Conservation (phyloP, 1,284 basidiomycete genomes). For the Sporisorium reilianum region DNA sequence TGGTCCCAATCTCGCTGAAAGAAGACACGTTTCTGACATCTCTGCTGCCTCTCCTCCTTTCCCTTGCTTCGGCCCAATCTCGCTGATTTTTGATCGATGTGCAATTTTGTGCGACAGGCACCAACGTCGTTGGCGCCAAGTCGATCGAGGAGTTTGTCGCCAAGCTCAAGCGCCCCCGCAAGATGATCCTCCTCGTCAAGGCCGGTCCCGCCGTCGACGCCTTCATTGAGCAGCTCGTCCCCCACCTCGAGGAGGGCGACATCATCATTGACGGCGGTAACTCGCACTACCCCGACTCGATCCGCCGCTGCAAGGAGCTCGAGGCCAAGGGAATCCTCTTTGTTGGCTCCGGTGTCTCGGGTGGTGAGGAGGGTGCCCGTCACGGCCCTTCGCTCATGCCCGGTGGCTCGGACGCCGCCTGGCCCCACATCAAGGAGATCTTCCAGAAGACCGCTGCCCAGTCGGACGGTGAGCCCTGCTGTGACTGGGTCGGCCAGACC, state of each 20-base stretch:
- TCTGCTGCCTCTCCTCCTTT: conserved; percentile 67
- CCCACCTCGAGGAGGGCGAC: conserved; percentile 77
- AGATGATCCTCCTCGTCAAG: conserved; percentile 95
- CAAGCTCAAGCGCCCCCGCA: conserved; percentile 74
- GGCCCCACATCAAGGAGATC: conserved; percentile 97
- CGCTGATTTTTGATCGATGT: background rate
- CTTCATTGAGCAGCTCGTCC: conserved; percentile 74
- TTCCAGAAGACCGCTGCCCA: conserved; percentile 98
- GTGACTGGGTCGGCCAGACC: conserved; percentile 98
- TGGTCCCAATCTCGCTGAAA: background rate
- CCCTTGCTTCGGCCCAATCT: background rate
- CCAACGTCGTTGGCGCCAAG: conserved; percentile 93
- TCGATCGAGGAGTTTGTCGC: conserved; percentile 85
- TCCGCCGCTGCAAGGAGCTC: conserved; percentile 91
- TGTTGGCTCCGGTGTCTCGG: conserved; percentile 98
- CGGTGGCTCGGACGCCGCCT: conserved; percentile 92
- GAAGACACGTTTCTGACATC: conserved; percentile 15
- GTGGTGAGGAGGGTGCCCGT: conserved; percentile 98
- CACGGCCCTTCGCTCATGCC: conserved; percentile 99
- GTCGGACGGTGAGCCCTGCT: conserved; percentile 95
- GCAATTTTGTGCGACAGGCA: conserved; percentile 73
- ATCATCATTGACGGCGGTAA: conserved; percentile 99
- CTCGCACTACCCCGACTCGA: conserved; percentile 98
- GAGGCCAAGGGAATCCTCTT: conserved; percentile 95
- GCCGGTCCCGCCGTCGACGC: conserved; percentile 75